phyloP scores from a whole-genome alignment of 352 stramenopile species.

The Thraustotheca clavata region DNA sequence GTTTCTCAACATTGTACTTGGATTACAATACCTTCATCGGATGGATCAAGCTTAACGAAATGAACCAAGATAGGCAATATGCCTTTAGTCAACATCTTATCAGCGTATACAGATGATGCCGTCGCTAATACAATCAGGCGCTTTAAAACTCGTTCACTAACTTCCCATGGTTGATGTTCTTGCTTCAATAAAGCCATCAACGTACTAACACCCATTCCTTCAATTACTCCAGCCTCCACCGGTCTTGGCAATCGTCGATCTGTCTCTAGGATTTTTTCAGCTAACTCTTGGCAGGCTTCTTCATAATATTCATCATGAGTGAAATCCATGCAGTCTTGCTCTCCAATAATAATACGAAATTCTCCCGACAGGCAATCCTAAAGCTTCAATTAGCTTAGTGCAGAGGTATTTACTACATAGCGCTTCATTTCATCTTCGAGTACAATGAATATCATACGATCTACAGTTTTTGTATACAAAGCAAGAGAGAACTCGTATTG shows the following conservation, averaged over 20 bases:
- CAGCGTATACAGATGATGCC: neutral
- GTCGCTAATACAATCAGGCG: conserved; percentile 5
- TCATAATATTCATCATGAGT: conserved; percentile 11
- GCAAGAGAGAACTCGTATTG: conserved; percentile 18
- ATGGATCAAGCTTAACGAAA: neutral
- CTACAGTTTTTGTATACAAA: neutral
- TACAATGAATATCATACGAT: conserved; percentile 5
- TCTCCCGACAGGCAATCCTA: conserved; percentile 16
- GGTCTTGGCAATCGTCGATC: neutral
- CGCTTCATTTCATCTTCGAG: conserved; percentile 20
- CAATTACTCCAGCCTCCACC: neutral
- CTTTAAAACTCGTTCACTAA: conserved; percentile 2
- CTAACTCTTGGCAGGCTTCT: conserved; percentile 8
- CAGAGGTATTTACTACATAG: conserved; percentile 4
- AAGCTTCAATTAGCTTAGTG: neutral
- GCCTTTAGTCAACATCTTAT: conserved; percentile 19
- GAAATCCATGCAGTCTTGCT: conserved; percentile 19
- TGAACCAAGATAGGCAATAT: conserved; percentile 5
- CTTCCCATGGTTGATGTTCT: neutral
- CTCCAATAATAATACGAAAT: conserved; percentile 12
- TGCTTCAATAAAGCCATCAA: conserved; percentile 13
- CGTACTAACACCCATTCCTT: neutral
- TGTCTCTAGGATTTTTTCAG: neutral
- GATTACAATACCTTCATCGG: neutral
- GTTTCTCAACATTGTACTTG: neutral